Evolutionary conservation across 1,139 yeast species (phyloP).

Genomic region (Blastobotrys aristatus): DNA sequence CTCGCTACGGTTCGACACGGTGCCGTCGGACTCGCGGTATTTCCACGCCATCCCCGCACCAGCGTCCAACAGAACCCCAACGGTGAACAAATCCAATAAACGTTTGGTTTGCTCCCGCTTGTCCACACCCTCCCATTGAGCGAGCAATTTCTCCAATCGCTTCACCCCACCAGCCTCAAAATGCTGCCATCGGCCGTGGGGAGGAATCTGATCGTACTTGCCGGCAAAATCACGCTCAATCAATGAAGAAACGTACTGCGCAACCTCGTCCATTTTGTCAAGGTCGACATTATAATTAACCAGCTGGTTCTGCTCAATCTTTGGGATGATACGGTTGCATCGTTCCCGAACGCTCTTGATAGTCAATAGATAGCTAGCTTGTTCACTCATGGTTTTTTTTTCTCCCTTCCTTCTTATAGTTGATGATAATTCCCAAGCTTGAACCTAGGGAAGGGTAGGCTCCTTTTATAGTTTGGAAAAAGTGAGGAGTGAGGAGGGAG

Average conservation of each 20-base stretch:
- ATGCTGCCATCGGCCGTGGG: conserved; percentile 63
- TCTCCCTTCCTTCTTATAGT: no score
- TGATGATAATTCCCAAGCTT: no score
- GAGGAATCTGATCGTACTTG: conserved; percentile 42
- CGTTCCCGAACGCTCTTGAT: conserved; percentile 51
- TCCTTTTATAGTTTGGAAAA: background rate
- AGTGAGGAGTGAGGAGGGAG: background rate
- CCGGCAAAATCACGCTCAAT: conserved; percentile 41
- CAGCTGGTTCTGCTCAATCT: conserved; percentile 36
- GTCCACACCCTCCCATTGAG: conserved; percentile 35
- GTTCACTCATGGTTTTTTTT: background rate
- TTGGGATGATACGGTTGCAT: conserved; percentile 39
- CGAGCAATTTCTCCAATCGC: conserved; percentile 42
- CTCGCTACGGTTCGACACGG: conserved; percentile 44
- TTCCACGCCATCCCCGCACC: conserved; percentile 58
- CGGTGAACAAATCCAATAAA: conserved; percentile 49
- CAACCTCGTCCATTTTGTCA: conserved; percentile 38
- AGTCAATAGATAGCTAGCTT: conserved; percentile 38
- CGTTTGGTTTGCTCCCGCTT: conserved; percentile 45
- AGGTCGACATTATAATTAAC: conserved; percentile 45
- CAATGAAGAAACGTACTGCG: conserved; percentile 41
- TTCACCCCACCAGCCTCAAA: conserved; percentile 44
- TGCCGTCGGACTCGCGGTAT: conserved; percentile 37
- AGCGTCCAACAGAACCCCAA: conserved; percentile 56
- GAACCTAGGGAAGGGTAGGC: background rate